Percentiles rank a stretch among this genome's conserved stretches.
These are phyloP conservation scores for Globisporangium lucens DNA, from an alignment of 352 stramenopile species.

Conservation along the genomic window DNA sequence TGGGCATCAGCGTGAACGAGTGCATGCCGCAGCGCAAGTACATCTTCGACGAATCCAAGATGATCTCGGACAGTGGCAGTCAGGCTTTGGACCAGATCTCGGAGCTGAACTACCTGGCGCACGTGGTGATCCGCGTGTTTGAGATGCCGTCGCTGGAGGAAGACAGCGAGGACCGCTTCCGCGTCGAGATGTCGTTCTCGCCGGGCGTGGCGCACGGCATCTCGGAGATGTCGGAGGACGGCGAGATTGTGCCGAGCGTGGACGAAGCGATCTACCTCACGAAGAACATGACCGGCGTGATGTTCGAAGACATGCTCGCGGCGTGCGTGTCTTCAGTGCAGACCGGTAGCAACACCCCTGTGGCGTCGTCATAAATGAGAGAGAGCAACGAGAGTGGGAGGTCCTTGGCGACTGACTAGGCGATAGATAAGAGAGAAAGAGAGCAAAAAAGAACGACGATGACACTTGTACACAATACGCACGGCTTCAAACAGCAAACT, in stretches of 20 bases:
- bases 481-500: neutral
- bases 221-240: constrained; percentile 14
- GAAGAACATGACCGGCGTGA: constrained; percentile 82
- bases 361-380: neutral
- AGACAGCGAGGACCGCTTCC: constrained; percentile 81
- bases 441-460: neutral
- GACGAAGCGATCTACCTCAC: constrained; percentile 82
- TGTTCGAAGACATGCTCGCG: constrained; percentile 88
- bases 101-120: constrained; percentile 98
- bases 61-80: constrained; percentile 71
- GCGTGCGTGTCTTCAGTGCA: constrained; percentile 80
- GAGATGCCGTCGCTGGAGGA: constrained; percentile 90
- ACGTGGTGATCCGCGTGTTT: constrained; percentile 98
- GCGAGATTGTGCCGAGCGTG: constrained; percentile 25
- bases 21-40: constrained; percentile 79
- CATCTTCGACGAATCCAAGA: constrained; percentile 76
- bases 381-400: neutral
- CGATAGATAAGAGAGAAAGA: constrained; percentile 6
- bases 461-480: constrained; percentile 11
- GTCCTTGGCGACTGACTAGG: neutral
- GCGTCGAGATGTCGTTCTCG: constrained; percentile 85
- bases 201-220: constrained; percentile 59
- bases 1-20: constrained; percentile 83
- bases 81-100: constrained; percentile 81
- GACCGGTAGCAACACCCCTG: constrained; percentile 14